Evolutionary conservation across 73 alveolate species (phyloP).

Genomic region (Paramecium primaurelia): DNA sequence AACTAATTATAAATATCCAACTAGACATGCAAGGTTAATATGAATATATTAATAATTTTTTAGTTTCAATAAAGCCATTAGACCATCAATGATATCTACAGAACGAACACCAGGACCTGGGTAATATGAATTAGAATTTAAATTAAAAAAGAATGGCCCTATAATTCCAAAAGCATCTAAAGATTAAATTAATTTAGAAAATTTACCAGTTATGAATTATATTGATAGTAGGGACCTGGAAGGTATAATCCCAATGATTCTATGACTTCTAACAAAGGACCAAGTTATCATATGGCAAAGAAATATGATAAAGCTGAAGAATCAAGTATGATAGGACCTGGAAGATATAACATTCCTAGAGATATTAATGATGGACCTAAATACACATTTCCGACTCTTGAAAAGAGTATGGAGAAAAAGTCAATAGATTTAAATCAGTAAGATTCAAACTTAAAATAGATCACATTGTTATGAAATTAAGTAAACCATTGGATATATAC

Average conservation of each 20-base stretch:
- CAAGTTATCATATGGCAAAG: slow-evolving; percentile 24
- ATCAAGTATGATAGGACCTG: neutral
- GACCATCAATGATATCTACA: neutral
- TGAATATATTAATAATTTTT: neutral
- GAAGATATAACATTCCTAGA: neutral
- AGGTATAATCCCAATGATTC: neutral
- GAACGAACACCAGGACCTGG: slow-evolving; percentile 36
- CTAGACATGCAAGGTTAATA: slow-evolving; percentile 10
- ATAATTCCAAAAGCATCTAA: slow-evolving; percentile 11
- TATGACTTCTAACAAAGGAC: neutral
- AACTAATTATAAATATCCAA: neutral
- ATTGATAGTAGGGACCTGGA: slow-evolving; percentile 7
- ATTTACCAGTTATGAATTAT: neutral
- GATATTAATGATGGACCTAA: slow-evolving; percentile 26
- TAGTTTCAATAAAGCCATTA: neutral
- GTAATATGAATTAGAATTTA: neutral
- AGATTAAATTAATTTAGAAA: neutral
- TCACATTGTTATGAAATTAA: slow-evolving; percentile 25
- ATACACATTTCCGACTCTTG: neutral
- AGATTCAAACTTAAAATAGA: neutral
- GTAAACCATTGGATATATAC: neutral
- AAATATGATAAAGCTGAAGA: neutral
- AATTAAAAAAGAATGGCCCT: neutral
- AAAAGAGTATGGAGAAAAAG: neutral
- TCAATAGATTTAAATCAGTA: neutral